Base-by-base conservation (phyloP, 495 filamentous ascomycete genomes). In the Barbatosphaeria neglecta region DNA sequence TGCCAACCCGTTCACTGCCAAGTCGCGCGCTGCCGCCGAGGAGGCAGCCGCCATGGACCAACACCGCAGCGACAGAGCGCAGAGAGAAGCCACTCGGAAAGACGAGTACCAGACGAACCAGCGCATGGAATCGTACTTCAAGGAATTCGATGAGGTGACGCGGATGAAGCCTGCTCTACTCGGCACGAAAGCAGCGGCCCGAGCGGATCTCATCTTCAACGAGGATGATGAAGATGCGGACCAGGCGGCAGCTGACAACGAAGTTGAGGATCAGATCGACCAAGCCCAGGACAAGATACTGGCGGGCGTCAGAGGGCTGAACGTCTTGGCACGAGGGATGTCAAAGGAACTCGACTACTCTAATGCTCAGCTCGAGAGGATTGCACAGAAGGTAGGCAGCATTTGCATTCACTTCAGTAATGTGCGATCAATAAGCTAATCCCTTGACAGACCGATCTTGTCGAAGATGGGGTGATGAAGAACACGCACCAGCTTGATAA, bases 191-290 rank as follows among this genome's bases (percentile, higher is more conserved):
- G n/a, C 84, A 15, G 76, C 80, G 9, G 83, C 88, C 57, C 65
- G 83, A 31, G 69, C 75, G 7, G 87, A 86, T 62, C 90, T 83
- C 49, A 84, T 87, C 51, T 92, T 88, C 59, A 78, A 86, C 60
- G 82, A 80, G 10, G 83, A 88, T 56, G 79, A 76, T 28, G 81
- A 85, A 25, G 57, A 61, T 3, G 55, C 56, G 7, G 58, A 60
- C 18, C 35, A 45, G 37, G 50, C 42, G 37, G 31, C 43, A 31
- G 42, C 48, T 47, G 82, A 89, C 44, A 85, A 89, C 27, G 75
- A 76, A 41, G 79, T 85, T 74, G 86, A 94, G 57, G 70, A 77
- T 40, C 70, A 84, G 58, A 86, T 89, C 51, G 78, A 86, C 37
- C 63, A 71, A 41, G 81, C 80, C 54, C 53, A 86, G 53, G 44